A percentile compares a stretch with the other conserved stretches of the same genome.
These are phyloP conservation scores for Jatropha podagrica DNA, from an alignment of 441 rosid species.

Conservation along the genomic window DNA sequence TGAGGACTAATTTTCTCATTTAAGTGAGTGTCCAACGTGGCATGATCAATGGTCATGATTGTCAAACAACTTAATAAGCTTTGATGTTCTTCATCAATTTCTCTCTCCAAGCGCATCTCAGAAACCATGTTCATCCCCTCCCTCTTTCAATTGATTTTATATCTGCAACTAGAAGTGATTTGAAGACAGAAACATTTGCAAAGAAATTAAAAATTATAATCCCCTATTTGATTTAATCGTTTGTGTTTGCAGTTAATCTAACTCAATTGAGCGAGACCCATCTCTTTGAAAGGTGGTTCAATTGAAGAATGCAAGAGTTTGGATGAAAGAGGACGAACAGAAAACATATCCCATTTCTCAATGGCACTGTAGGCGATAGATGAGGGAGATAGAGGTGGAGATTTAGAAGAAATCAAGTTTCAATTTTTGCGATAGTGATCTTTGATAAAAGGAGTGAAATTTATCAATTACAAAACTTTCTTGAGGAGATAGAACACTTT, in stretches of 20 bases:
- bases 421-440: slow-evolving; percentile 80
- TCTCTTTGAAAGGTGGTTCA: slow-evolving; percentile 56
- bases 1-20: no score
- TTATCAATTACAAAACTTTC: slow-evolving; percentile 50
- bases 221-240: slow-evolving; percentile 90
- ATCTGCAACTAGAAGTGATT: no score
- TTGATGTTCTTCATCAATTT: no score
- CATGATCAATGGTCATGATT: no score
- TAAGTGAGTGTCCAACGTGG: no score
- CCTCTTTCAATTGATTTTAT: no score
- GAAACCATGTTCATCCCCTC: no score
- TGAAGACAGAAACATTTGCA: no score
- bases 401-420: slow-evolving; percentile 50
- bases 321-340: slow-evolving; percentile 70
- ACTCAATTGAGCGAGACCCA: slow-evolving; percentile 48
- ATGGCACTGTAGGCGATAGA: slow-evolving; percentile 49
- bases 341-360: slow-evolving; percentile 57
- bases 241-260: slow-evolving; percentile 70
- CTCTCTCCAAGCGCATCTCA: no score
- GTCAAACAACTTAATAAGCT: no score
- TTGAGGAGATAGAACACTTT: slow-evolving; percentile 36
- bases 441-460: slow-evolving; percentile 60
- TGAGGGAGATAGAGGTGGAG: slow-evolving; percentile 48
- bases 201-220: slow-evolving; percentile 30
- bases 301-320: slow-evolving; percentile 74